Evolutionary conservation across 805 yeast species (phyloP), one percentile per base, ranked within the genome.

Genomic region (Candida pseudofarinosa): DNA sequence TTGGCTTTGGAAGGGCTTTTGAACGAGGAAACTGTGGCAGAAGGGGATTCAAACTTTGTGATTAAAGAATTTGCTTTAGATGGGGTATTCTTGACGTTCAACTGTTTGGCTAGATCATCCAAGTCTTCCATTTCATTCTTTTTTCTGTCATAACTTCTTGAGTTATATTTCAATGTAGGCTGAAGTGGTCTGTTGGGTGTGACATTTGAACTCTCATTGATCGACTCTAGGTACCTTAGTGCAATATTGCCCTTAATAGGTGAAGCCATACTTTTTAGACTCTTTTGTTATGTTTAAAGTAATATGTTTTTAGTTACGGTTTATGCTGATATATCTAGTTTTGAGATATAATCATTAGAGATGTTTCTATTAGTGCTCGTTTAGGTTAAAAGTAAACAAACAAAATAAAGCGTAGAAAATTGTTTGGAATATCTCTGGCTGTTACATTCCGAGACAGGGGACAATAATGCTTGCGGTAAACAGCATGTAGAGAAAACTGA

Each of bases 1-100:
- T 37, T 37, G 14, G 52, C 42, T 39, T 56, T 55, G 37, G 37
- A 47, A 1, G 71, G 63, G 14, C 62, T 53, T 44, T 68, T 69
- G 53, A 70, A 70, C 4, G 71, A 61, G 2, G 71, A 63, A 3
- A 70, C 67, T 0, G 74, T 70, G 1, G 68, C 74, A 10, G 73
- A 67, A 2, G 72, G 71, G 0, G 71, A 56, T 40, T 68, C 73
- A 43, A 63, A 70, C 33, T 60, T 56, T 3, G 65, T 49, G 33
- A 67, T 53, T 13, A 67, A 50, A 16, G 64, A 46, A 4, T 56
- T 61, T 3, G 60, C 53, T 35, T 59, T 62, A 16, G 53, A 47
- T 6, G 65, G 58, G 16, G 56, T 54, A 1, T 59, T 48, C 14
- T 56, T 56, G 15, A 65, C 47, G 40, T 64, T 58, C 46, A 70